Base-by-base conservation (phyloP, 2,329 filamentous ascomycete genomes). In the Botrytis paeoniae region DNA sequence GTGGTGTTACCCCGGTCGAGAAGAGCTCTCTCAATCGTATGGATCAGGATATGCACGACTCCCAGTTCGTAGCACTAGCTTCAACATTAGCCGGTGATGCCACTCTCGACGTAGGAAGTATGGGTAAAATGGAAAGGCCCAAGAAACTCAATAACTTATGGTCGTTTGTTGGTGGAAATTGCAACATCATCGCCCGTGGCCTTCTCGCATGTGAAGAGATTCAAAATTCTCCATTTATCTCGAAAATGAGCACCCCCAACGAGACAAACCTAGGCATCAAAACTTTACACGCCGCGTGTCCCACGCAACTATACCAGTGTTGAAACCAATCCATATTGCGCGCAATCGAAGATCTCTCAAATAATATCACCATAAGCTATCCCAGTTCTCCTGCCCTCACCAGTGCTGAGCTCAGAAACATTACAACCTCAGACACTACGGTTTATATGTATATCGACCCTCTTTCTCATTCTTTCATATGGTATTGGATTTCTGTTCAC, bases 361-460 rank as follows among this genome's bases (percentile, higher is more conserved):
- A 48, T n/a, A 51, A 65, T 25, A 65, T 51, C 63, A 51, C 43
- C 20, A 65, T 65, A 32, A 29, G 41, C 62, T 65, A 43, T 45
- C 62, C 48, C 39, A 32, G n/a, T 39, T 65, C 62, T 25, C 62
- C 62, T 18, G 5, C 5, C 14, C 39, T 48, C 6, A 48, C 62
- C 37, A 48, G 45, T 14, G 48, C 39, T 16, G 5, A 43, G 62
- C 20, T 43, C n/a, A 29, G 12, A 35, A 65, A 35, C 14, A 41
- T 65, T 8, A 48, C 41, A 9, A 65, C 41, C 25, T 45, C 39
- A 48, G 39, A 65, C 16, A 65, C 39, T 16, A 48, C 18, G 32
- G 35, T 48, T 2, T 65, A 25, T 65, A 65, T 29, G 25, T n/a
- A n/a, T 65, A 65, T 48, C 62, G n/a, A 9, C 12, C 41, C 12